A percentile compares a stretch with the other conserved stretches of the same genome.
Conservation (phyloP, 169 alveolate genomes). For the Cryptosporidium ubiquitum region DNA sequence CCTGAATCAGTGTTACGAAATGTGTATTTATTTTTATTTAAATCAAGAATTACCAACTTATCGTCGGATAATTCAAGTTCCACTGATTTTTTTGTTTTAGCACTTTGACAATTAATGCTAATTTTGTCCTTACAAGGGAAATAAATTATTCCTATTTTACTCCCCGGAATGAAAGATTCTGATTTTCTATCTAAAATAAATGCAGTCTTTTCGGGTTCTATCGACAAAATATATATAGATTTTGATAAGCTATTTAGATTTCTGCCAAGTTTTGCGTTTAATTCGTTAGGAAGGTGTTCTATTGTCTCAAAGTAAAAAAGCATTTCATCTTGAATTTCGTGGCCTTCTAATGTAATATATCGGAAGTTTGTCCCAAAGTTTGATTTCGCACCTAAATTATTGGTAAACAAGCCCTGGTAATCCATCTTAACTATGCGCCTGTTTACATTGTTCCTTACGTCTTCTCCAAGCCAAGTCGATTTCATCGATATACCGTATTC, state of each 20-base stretch:
- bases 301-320: constrained; percentile 16
- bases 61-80: constrained; percentile 41
- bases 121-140: constrained; percentile 4
- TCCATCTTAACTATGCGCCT: constrained; percentile 5
- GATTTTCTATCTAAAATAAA: constrained; percentile 5
- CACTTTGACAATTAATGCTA: constrained; percentile 9
- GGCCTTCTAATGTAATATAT: constrained; percentile 11
- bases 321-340: constrained; percentile 35
- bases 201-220: constrained; percentile 11
- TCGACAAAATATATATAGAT: constrained; percentile 10
- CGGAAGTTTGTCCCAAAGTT: neutral
- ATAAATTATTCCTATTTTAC: constrained; percentile 37
- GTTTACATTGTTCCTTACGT: neutral
- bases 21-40: constrained; percentile 38
- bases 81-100: constrained; percentile 16
- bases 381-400: neutral
- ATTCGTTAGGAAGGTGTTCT: constrained; percentile 19
- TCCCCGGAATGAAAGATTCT: constrained; percentile 49
- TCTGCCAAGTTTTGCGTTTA: constrained; percentile 29
- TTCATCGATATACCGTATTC: constrained; percentile 39
- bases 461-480: constrained; percentile 50
- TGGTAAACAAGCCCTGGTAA: constrained; percentile 57
- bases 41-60: constrained; percentile 26
- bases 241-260: constrained; percentile 10
- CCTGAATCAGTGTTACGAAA: neutral